These are phyloP conservation scores for Boletus rubescentipes DNA, from an alignment of 768 basidiomycete genomes.

Conservation along the genomic window DNA sequence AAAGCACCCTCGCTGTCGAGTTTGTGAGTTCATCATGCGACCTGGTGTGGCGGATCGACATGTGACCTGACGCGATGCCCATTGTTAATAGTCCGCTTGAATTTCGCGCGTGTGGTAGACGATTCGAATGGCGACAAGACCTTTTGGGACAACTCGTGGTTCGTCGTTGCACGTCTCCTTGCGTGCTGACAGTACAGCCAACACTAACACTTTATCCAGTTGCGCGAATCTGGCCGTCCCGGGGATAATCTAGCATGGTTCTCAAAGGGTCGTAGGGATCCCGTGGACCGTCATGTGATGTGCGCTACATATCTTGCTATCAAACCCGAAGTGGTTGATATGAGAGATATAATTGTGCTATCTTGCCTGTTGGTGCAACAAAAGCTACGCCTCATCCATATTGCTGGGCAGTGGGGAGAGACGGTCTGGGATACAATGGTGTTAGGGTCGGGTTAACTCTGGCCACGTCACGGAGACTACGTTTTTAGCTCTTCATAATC, in stretches of 20 bases:
- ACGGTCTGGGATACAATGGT: not conserved
- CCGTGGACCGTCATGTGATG: not conserved
- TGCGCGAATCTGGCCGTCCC: constrained; percentile 8
- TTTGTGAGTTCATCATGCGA: constrained; percentile 15
- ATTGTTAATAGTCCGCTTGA: constrained; percentile 13
- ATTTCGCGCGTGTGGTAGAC: constrained; percentile 6
- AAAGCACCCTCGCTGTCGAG: constrained; percentile 1
- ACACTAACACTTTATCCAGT: not conserved
- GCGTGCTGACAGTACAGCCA: not conserved
- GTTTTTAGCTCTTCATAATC: no score
- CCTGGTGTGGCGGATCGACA: not conserved
- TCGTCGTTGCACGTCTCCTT: not conserved
- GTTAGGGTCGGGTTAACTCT: not conserved
- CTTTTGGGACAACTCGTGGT: constrained; percentile 12
- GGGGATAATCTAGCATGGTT: constrained; percentile 11
- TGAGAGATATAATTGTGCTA: constrained; percentile 18
- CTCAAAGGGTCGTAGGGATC: not conserved
- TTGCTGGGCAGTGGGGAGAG: not conserved
- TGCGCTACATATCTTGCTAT: constrained; percentile 11
- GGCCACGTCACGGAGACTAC: no score
- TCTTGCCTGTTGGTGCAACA: constrained; percentile 21
- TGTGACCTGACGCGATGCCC: not conserved
- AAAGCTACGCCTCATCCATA: not conserved
- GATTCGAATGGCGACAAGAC: constrained; percentile 13
- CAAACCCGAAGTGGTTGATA: constrained; percentile 9